Percentiles rank a stretch among this genome's conserved stretches.
phyloP scores from a whole-genome alignment of 495 filamentous ascomycete species.

The Trichoderma virens region DNA sequence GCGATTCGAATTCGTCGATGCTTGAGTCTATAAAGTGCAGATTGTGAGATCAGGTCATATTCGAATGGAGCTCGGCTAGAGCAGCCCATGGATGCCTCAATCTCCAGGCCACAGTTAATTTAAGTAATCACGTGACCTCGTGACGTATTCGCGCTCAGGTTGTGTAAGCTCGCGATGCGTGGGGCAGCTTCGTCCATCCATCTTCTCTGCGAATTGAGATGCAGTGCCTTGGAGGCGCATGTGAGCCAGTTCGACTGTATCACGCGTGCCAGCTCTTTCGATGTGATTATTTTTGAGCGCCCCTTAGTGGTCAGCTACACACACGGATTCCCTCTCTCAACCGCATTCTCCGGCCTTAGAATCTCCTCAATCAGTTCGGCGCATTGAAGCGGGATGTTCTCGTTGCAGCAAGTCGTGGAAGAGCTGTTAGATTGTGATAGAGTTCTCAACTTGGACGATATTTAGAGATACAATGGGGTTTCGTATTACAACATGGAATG shows the following conservation, averaged over 20 bases:
- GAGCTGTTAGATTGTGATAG: slow-evolving; percentile 11
- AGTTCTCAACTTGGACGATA: neutral
- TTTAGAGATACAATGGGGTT: slow-evolving; percentile 19
- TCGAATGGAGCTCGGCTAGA: slow-evolving; percentile 20
- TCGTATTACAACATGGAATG: slow-evolving; percentile 30
- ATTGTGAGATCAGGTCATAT: slow-evolving; percentile 26
- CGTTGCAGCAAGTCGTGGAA: neutral
- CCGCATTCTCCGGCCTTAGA: neutral
- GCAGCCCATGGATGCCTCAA: slow-evolving; percentile 6
- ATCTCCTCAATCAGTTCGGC: neutral
- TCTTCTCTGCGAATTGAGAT: neutral
- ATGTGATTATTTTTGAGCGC: neutral
- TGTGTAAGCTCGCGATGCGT: neutral
- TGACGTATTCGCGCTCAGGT: slow-evolving; percentile 25
- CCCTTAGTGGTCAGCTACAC: neutral
- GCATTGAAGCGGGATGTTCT: neutral
- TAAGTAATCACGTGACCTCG: slow-evolving; percentile 22
- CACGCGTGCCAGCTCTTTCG: neutral
- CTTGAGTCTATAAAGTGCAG: slow-evolving; percentile 20
- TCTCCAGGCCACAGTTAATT: neutral
- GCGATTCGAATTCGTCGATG: slow-evolving; percentile 14
- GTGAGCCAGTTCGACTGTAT: neutral
- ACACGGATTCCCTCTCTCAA: neutral
- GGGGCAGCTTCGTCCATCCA: neutral
- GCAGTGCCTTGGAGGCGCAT: neutral